A percentile compares a stretch with the other conserved stretches of the same genome.
Conservation (phyloP, 2,329 filamentous ascomycete genomes). For the Metarhizium guizhouense region DNA sequence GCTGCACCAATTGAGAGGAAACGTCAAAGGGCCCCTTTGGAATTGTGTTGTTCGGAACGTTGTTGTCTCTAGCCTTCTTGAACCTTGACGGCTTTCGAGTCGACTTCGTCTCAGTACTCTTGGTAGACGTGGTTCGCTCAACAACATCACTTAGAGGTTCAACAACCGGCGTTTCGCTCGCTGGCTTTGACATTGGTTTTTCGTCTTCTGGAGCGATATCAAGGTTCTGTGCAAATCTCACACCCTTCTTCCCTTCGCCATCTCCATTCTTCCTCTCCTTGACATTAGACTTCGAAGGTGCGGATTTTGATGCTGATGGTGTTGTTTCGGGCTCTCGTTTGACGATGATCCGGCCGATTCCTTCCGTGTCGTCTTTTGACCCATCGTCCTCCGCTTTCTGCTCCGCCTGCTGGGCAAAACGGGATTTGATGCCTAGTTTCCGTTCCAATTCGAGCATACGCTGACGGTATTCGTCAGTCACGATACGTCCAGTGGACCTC, state of each 20-base stretch:
- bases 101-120: slow-evolving; percentile 21
- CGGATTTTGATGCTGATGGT: slow-evolving; percentile 11
- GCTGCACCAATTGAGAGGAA: slow-evolving; percentile 29
- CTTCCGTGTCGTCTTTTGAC: slow-evolving; percentile 32
- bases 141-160: slow-evolving; percentile 45
- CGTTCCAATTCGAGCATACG: slow-evolving; percentile 82
- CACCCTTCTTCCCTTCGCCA: slow-evolving; percentile 51
- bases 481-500: slow-evolving; percentile 54
- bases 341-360: slow-evolving; percentile 49
- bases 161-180: slow-evolving; percentile 22
- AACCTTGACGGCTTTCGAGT: slow-evolving; percentile 40
- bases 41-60: slow-evolving; percentile 10
- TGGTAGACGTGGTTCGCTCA: slow-evolving; percentile 30
- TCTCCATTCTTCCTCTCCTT: slow-evolving; percentile 18
- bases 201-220: slow-evolving; percentile 51
- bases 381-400: slow-evolving; percentile 26
- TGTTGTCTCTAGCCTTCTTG: slow-evolving; percentile 30
- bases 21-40: slow-evolving; percentile 36
- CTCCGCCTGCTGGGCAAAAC: slow-evolving; percentile 45
- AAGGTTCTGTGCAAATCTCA: slow-evolving; percentile 68
- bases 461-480: slow-evolving; percentile 67
- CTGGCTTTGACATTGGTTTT: slow-evolving; percentile 8
- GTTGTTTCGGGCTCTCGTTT: slow-evolving; percentile 17
- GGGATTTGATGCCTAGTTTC: slow-evolving; percentile 54
- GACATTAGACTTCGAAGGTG: slow-evolving; percentile 23